Evolutionary conservation across 1,139 yeast genomes (phyloP).

Genomic region (Citeromyces siamensis): DNA sequence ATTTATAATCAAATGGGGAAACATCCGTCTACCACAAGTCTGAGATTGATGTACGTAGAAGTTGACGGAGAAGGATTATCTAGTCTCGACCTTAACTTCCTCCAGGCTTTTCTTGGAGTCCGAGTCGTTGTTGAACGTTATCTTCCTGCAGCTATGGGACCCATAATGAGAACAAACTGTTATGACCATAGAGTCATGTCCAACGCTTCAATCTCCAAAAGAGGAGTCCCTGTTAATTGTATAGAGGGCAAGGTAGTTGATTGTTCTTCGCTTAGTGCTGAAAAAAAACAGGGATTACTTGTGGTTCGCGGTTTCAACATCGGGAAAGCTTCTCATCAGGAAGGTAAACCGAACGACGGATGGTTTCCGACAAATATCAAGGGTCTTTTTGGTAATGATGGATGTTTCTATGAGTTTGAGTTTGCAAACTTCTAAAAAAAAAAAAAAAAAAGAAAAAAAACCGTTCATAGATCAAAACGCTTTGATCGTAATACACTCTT

Average conservation of each 20-base stretch:
- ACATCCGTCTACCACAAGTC: slow-evolving; percentile 9
- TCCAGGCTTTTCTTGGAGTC: slow-evolving; percentile 34
- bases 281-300: slow-evolving; percentile 33
- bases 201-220: neutral
- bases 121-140: slow-evolving; percentile 43
- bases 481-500: too few relatives aligned
- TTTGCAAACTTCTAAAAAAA: too few relatives aligned
- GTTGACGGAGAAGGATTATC: slow-evolving; percentile 8
- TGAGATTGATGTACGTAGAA: slow-evolving; percentile 28
- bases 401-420: slow-evolving; percentile 41
- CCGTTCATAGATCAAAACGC: too few relatives aligned
- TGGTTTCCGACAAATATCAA: slow-evolving; percentile 32
- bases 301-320: slow-evolving; percentile 54
- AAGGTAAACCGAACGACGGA: slow-evolving; percentile 33
- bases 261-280: slow-evolving; percentile 20
- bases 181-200: slow-evolving; percentile 45
- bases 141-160: slow-evolving; percentile 37
- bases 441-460: neutral
- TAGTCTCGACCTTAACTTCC: slow-evolving; percentile 24
- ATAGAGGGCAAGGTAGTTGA: slow-evolving; percentile 33
- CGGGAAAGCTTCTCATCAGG: slow-evolving; percentile 37
- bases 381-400: slow-evolving; percentile 63
- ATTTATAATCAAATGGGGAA: slow-evolving; percentile 23
- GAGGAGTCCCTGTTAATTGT: slow-evolving; percentile 38
- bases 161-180: slow-evolving; percentile 43